phyloP scores from a whole-genome alignment of 306 rosid species.

The Trifolium dubium region DNA sequence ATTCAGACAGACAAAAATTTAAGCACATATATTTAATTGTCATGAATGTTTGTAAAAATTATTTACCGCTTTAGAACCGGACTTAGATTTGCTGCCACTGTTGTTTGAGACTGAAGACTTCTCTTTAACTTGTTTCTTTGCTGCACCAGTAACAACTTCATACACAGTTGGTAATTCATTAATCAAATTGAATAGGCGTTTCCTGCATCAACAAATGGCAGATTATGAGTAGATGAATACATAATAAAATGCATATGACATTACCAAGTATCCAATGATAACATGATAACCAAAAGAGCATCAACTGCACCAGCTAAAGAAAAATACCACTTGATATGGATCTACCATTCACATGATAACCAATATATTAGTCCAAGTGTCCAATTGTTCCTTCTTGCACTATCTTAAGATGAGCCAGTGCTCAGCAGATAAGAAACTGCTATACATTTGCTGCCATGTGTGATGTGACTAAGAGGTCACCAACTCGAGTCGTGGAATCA shows the following conservation, averaged over 20 bases:
- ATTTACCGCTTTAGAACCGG: constrained; percentile 66
- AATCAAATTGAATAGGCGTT: constrained; percentile 76
- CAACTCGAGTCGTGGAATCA: not conserved
- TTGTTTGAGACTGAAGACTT: constrained; percentile 71
- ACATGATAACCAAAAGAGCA: constrained; percentile 23
- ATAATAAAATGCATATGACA: constrained; percentile 16
- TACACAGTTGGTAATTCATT: constrained; percentile 82
- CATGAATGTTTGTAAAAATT: constrained; percentile 5
- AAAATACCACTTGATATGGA: constrained; percentile 3
- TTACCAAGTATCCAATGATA: constrained; percentile 26
- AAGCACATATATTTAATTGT: constrained; percentile 3
- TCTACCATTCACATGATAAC: constrained; percentile 23
- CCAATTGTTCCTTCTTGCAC: constrained; percentile 28
- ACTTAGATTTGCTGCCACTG: constrained; percentile 77
- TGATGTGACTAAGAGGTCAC: constrained; percentile 5
- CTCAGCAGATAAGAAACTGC: constrained; percentile 25
- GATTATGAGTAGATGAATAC: constrained; percentile 19
- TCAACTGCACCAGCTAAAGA: constrained; percentile 10
- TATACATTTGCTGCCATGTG: not conserved
- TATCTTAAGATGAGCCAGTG: constrained; percentile 12
- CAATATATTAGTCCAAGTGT: constrained; percentile 10
- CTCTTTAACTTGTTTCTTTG: constrained; percentile 79
- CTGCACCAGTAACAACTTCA: constrained; percentile 73
- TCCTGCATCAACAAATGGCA: constrained; percentile 58
- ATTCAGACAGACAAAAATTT: constrained; percentile 18